phyloP scores from a whole-genome alignment of 1,284 basidiomycete genomes.

The Trichosporon asahii region DNA sequence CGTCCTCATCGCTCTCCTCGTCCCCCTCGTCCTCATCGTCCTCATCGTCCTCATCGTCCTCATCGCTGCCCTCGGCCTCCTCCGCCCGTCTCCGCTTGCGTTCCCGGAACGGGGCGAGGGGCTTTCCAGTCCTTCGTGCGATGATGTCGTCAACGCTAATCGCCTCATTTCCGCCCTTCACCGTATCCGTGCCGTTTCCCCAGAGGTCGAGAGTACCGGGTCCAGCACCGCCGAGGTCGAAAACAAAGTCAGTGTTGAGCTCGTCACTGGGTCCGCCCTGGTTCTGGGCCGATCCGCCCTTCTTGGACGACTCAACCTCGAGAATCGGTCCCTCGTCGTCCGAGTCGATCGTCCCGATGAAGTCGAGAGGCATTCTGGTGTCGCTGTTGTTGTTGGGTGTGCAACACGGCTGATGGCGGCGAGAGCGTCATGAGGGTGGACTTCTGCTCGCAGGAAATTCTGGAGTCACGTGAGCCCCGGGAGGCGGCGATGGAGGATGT shows the following conservation, averaged over 20 bases:
- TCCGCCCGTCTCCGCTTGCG: conserved; percentile 58
- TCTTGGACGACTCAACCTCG: conserved; percentile 28
- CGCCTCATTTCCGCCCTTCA: conserved; percentile 53
- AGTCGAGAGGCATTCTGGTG: conserved; percentile 42
- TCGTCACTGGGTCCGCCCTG: conserved; percentile 58
- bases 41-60: conserved; percentile 30
- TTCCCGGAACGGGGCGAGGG: conserved; percentile 53
- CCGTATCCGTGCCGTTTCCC: conserved; percentile 45
- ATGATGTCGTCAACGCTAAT: conserved; percentile 92
- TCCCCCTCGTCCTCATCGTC: conserved; percentile 30
- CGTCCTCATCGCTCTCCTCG: conserved; percentile 41
- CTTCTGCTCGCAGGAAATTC: conserved; percentile 19
- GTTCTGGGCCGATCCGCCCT: conserved; percentile 8
- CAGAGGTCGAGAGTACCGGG: conserved; percentile 39
- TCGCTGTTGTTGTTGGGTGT: not conserved
- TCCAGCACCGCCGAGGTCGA: conserved; percentile 71
- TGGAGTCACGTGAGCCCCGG: conserved; percentile 14
- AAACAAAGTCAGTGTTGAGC: conserved; percentile 75
- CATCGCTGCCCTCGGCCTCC: conserved; percentile 30
- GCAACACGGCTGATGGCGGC: not conserved
- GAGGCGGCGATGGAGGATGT: not conserved
- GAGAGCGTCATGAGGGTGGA: not conserved
- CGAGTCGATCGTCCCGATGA: conserved; percentile 52
- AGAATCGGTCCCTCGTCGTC: conserved; percentile 47
- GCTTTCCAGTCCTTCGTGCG: conserved; percentile 59